phyloP scores from a whole-genome alignment of 2,329 filamentous ascomycete species.

The Neofusicoccum sp. region DNA sequence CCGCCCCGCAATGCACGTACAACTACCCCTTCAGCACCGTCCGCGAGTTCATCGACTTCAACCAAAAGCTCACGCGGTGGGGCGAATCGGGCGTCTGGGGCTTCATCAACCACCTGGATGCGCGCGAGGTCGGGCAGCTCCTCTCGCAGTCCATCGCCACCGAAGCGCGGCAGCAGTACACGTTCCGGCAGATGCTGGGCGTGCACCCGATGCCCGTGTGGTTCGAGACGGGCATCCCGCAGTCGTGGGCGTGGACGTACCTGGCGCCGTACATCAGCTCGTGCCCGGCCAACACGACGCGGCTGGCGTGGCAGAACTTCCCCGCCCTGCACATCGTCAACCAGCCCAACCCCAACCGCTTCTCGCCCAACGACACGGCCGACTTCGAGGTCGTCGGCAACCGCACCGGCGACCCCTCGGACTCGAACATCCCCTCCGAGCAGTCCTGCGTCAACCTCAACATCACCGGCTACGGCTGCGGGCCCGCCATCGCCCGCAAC shows the following conservation, averaged over 20 bases:
- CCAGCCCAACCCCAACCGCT: slow-evolving; percentile 70
- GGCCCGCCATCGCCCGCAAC: slow-evolving; percentile 66
- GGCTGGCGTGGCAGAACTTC: slow-evolving; percentile 82
- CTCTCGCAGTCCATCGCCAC: slow-evolving; percentile 74
- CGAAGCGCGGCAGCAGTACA: slow-evolving; percentile 79
- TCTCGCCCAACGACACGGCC: slow-evolving; percentile 60
- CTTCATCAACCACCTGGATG: slow-evolving; percentile 75
- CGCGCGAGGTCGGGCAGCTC: slow-evolving; percentile 69
- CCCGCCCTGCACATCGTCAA: slow-evolving; percentile 69
- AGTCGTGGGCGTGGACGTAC: slow-evolving; percentile 81
- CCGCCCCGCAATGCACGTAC: slow-evolving; percentile 75
- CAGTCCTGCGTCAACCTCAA: slow-evolving; percentile 60
- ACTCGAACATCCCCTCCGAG: slow-evolving; percentile 43
- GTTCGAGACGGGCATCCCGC: slow-evolving; percentile 76
- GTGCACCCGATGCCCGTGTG: slow-evolving; percentile 79
- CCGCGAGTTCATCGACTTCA: slow-evolving; percentile 77
- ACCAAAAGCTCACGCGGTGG: slow-evolving; percentile 78
- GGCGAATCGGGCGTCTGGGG: slow-evolving; percentile 79
- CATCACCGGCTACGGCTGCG: slow-evolving; percentile 56
- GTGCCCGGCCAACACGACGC: slow-evolving; percentile 70
- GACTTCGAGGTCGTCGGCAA: slow-evolving; percentile 64
- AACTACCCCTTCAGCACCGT: slow-evolving; percentile 76
- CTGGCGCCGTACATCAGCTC: slow-evolving; percentile 77
- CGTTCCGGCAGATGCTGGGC: slow-evolving; percentile 79
- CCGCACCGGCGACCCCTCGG: slow-evolving; percentile 56